Evolutionary conservation across 495 filamentous ascomycete species (phyloP), one percentile per base, ranked within the genome.

Genomic region (Chaetomium fimeti): DNA sequence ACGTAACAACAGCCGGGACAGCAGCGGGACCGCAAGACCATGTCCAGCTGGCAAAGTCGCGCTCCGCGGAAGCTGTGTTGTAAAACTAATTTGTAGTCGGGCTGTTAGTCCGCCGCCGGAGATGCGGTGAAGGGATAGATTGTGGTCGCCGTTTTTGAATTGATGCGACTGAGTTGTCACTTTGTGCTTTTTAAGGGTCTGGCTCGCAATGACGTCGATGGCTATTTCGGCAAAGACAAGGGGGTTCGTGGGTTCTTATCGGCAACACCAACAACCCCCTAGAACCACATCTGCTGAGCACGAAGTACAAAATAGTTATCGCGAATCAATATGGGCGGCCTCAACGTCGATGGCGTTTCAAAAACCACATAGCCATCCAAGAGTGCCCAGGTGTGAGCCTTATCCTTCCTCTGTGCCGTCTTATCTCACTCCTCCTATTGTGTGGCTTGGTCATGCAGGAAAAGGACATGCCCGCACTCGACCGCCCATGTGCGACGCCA

Each of bases 181-280:
- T n/a, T 20, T 12, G 43, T 32, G 57, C 57, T 49, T 36, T 22
- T 5, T 49, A 42, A 27, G 49, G 60, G 22, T 62, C 60, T 22
- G 12, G 43, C 60, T 15, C 45, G 49, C 36, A 48, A 56, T 62
- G 51, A 62, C 61, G 61, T 62, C 52, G 51, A 62, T 62, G 61
- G 61, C 61, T 55, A 54, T 56, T 22, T 62, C 61, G n/a, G 29
- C 11, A 25, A 36, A 24, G 28, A 4, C 51, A 54, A 54, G 43
- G 51, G 11, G n/a, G n/a, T n/a, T n/a, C n/a, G n/a, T n/a, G n/a
- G n/a, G n/a, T n/a, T 29, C 4, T 47, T 3, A 22, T 5, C 32
- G 12, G 12, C 32, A 36, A 36, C 32, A 36, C 8, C 32, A 36
- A 6, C 32, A 36, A 36, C 32, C n/a, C 49, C 24, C 24, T 28